Conservation (phyloP, 2,329 filamentous ascomycete genomes). For the Talaromyces funiculosus region DNA sequence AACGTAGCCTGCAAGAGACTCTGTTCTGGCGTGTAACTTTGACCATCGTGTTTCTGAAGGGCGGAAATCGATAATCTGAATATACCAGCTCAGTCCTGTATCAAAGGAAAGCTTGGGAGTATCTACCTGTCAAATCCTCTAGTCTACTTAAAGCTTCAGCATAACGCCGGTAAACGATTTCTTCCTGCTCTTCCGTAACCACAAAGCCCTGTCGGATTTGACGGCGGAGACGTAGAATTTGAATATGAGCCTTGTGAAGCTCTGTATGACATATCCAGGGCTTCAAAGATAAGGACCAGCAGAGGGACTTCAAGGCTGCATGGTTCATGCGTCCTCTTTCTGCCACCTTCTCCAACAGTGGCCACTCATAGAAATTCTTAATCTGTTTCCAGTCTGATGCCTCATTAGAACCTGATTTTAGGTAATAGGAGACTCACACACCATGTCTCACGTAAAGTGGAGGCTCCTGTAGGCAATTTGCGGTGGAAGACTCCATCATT, state of each 20-base stretch:
- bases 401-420: background rate
- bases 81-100: background rate
- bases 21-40: background rate
- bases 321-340: conserved; percentile 1
- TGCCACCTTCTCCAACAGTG: background rate
- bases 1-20: background rate
- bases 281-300: background rate
- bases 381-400: background rate
- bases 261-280: background rate
- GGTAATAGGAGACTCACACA: background rate
- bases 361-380: conserved; percentile 1
- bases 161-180: background rate
- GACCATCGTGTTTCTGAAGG: background rate
- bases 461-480: background rate
- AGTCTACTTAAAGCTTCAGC: background rate
- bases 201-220: background rate
- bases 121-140: conserved; percentile 3
- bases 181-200: background rate
- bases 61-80: conserved; percentile 2
- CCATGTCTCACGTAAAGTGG: background rate
- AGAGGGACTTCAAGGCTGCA: background rate
- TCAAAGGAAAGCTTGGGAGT: background rate
- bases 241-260: background rate
- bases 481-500: background rate
- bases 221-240: background rate